Base-by-base conservation (phyloP, 306 rosid species). In the Erythrophleum fordii region DNA sequence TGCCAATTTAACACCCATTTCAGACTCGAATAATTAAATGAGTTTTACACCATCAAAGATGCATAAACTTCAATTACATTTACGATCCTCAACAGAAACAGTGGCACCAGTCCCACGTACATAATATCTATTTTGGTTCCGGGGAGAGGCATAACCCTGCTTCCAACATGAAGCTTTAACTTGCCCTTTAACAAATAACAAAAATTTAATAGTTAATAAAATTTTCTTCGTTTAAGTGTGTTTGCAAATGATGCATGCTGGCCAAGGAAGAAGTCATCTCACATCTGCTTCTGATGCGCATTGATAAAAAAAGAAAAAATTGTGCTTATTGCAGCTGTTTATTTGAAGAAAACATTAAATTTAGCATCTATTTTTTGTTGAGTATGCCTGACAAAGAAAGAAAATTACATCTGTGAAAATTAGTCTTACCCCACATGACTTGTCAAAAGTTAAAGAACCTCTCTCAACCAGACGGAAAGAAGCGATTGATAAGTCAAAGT, bases 381-480 rank as follows among this genome's bases (percentile, higher is more conserved):
- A 25, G 39, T 62, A 60, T 13, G 67, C 41, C 10, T 60, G n/a
- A 26, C n/a, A 31, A 60, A 58, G n/a, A 58, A 23, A 35, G 67
- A 16, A 28, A 60, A 60, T 62, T 28, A 17, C 23, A 14, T 29
- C 22, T 28, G 41, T 17, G 23, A 7, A 61, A 61, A 14, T 29
- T 29, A 29, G 44, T 62, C 69, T 52, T 84, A 79, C 88, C 81
- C 58, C 72, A 64, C 5, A 71, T 61, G 52, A 76, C 6, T 16
- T 41, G 48, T 31, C 37, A 4, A 8, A 75, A 78, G 77, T 35
- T 49, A n/a, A n/a, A 66, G 34, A 37, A 73, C 28, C 52, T 51
- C 79, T 67, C 51, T 20, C 3, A 22, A n/a, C 39, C 51, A 20
- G 72, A 39, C n/a, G 20, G 5, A n/a, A 35, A n/a, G 26, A 65